phyloP scores from a whole-genome alignment of 345 rosid species.

The Alliaria petiolata region DNA sequence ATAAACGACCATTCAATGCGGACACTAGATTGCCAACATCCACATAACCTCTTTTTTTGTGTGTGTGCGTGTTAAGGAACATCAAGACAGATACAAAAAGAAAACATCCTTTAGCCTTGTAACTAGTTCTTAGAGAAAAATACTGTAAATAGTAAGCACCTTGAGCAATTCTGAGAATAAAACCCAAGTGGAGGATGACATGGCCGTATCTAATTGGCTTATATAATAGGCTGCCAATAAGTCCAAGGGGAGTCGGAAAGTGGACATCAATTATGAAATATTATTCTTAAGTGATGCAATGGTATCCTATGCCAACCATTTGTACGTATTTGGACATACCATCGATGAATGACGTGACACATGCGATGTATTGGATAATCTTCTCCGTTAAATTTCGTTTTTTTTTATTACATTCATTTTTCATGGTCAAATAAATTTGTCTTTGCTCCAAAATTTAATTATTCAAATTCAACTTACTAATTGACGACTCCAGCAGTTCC shows the following conservation, averaged over 20 bases:
- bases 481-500: background rate
- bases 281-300: constrained; percentile 10
- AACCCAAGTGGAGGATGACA: constrained; percentile 21
- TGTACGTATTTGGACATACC: constrained; percentile 32
- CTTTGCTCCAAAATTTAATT: too few species aligned
- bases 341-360: constrained; percentile 26
- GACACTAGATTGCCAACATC: too few species aligned
- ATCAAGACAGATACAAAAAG: too few species aligned
- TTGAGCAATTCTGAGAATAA: background rate
- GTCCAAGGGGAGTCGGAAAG: constrained; percentile 14
- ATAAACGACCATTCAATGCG: too few species aligned
- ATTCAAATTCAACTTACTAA: background rate
- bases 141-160: background rate
- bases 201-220: background rate
- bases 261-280: constrained; percentile 24
- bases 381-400: background rate
- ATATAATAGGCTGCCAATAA: background rate
- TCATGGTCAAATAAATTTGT: background rate
- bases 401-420: background rate
- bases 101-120: background rate
- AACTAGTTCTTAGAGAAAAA: background rate
- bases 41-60: too few species aligned
- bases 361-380: constrained; percentile 14
- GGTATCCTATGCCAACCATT: constrained; percentile 34
- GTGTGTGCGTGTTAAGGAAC: too few species aligned